Evolutionary conservation across 495 filamentous ascomycete species (phyloP), one percentile per base, ranked within the genome.

Genomic region (Amniculicola lignicola): DNA sequence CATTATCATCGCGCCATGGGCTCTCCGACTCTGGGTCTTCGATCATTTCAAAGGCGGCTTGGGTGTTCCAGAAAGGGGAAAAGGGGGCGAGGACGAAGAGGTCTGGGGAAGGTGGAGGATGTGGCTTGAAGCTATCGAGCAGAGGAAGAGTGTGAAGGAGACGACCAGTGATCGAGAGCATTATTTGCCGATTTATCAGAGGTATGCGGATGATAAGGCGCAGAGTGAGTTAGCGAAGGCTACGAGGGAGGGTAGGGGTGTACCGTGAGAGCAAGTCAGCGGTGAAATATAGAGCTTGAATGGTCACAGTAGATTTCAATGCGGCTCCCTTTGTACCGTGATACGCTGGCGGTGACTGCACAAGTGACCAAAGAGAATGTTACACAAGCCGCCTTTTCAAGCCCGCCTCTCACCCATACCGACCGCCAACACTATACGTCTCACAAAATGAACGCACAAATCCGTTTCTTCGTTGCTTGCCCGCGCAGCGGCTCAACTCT

Each of bases 181-280:
- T 63, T 87, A 85, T 62, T 62, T 82, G 44, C 75, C 74, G 1
- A 83, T 83, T 44, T 89, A 87, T 66, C 75, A 80, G 67, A 70
- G 82, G 48, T 89, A 89, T 75, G 84, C 83, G 12, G 82, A 88
- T 42, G 77, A 88, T 69, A 80, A 74, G n/a, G 85, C 85, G 38
- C 79, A 84, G 69, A 84, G 81, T 44, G 80, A 87, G 67, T 69
- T 86, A 48, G 84, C 79, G 16, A 82, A 87, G 72, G 85, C 84
- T 23, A 86, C 54, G 36, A 53, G 60, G 43, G 24, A 33, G 10
- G 85, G 84, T 6, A 76, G 71, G 53, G 78, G 73, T 15, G 77
- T 88, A 53, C 84, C 84, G 3, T 87, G 61, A 76, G 29, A 33
- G 29, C 29, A 9, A 33, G 7, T 7, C 29, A 9, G n/a, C 29